Evolutionary conservation across 1,139 yeast genomes (phyloP).

Genomic region (Tardiomyces blankii): DNA sequence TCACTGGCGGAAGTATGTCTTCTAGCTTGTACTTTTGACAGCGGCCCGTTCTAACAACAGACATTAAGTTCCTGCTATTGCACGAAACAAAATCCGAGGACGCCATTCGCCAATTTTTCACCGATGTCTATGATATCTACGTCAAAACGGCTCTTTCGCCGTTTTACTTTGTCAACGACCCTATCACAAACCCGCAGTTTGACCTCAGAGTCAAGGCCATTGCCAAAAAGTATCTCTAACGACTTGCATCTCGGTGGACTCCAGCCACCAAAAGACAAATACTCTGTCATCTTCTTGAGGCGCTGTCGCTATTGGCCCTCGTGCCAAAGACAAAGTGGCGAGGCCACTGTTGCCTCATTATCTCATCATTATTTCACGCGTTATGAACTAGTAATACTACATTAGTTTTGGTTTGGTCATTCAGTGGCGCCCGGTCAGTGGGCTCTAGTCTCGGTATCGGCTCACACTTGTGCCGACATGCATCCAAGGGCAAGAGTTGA

Average conservation of each 20-base stretch:
- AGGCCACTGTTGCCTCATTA: background rate
- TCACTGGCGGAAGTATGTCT: slow-evolving; percentile 58
- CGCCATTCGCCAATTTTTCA: slow-evolving; percentile 69
- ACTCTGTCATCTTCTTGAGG: background rate
- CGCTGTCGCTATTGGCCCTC: background rate
- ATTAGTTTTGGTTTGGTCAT: background rate
- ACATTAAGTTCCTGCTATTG: slow-evolving; percentile 67
- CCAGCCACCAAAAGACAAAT: background rate
- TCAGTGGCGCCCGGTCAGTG: too few relatives aligned
- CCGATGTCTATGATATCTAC: slow-evolving; percentile 77
- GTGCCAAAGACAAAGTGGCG: background rate
- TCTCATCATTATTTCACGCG: background rate
- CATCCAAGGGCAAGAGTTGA: too few relatives aligned
- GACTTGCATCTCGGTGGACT: background rate
- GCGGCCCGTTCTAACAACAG: slow-evolving; percentile 12
- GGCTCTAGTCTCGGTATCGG: too few relatives aligned
- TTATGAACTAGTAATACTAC: background rate
- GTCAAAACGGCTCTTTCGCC: slow-evolving; percentile 82
- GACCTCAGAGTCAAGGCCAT: slow-evolving; percentile 61
- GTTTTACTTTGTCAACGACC: slow-evolving; percentile 66
- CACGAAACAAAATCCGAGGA: slow-evolving; percentile 63
- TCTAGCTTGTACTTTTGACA: too few relatives aligned
- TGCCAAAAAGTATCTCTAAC: slow-evolving; percentile 64
- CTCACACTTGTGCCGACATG: too few relatives aligned
- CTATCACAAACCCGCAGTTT: slow-evolving; percentile 64